These are phyloP conservation scores for Aspergillus sclerotioniger DNA, from an alignment of 495 filamentous ascomycete species.

Conservation along the genomic window DNA sequence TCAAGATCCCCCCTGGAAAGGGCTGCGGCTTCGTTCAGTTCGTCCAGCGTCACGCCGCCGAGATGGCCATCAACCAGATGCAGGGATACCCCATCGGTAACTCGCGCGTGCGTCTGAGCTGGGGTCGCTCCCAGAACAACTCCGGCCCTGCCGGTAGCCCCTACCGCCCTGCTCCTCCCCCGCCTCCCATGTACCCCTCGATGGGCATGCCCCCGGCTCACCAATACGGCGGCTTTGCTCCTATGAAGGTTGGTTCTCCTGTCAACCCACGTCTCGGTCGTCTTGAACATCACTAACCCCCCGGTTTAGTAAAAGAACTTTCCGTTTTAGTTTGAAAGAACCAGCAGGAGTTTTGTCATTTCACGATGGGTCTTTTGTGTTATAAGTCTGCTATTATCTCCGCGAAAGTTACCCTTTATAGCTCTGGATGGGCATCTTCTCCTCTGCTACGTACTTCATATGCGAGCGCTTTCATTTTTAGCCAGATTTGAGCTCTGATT, in stretches of 20 bases:
- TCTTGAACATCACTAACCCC: slow-evolving; percentile 14
- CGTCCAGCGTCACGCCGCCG: slow-evolving; percentile 96
- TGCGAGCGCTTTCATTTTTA: slow-evolving; percentile 50
- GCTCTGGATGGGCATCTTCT: slow-evolving; percentile 49
- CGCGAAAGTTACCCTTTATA: slow-evolving; percentile 41
- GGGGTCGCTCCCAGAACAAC: slow-evolving; percentile 99
- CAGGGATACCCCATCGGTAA: slow-evolving; percentile 99
- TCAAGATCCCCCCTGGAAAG: slow-evolving; percentile 99
- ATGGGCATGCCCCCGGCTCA: slow-evolving; percentile 79
- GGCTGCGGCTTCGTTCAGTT: slow-evolving; percentile 99
- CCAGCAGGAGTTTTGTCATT: slow-evolving; percentile 51
- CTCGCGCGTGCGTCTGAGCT: slow-evolving; percentile 93
- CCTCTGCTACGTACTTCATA: slow-evolving; percentile 46
- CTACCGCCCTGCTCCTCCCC: slow-evolving; percentile 92
- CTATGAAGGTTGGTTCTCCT: slow-evolving; percentile 65
- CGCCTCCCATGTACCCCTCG: slow-evolving; percentile 79
- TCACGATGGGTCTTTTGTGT: slow-evolving; percentile 45
- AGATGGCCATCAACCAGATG: slow-evolving; percentile 99
- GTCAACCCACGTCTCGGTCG: not conserved
- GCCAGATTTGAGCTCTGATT: slow-evolving; percentile 40
- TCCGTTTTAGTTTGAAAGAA: slow-evolving; percentile 45
- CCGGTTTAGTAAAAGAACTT: slow-evolving; percentile 39
- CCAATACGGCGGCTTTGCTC: slow-evolving; percentile 69
- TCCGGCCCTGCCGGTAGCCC: slow-evolving; percentile 95
- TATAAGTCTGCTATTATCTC: slow-evolving; percentile 42